Evolutionary conservation across 83 land plant species (phyloP).

Genomic region (Diphasiastrum complanatum): DNA sequence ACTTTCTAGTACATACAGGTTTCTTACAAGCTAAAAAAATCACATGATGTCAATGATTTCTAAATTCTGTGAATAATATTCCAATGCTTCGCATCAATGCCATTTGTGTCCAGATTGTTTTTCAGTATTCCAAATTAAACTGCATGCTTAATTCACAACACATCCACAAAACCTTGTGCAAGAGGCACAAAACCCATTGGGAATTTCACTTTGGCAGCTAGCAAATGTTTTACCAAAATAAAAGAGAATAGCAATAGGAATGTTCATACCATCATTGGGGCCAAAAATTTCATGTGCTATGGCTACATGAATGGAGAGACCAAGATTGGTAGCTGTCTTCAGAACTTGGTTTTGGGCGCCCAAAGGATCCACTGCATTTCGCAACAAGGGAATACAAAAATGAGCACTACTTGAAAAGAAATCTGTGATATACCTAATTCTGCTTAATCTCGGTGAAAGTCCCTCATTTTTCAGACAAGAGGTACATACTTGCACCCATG

Average conservation of each 20-base stretch:
- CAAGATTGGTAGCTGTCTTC: slow-evolving; percentile 47
- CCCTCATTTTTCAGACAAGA: no score
- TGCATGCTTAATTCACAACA: no score
- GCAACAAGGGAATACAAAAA: background rate
- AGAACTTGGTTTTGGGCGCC: slow-evolving; percentile 77
- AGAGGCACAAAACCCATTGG: no score
- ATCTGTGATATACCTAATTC: background rate
- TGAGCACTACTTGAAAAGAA: background rate
- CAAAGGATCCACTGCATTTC: slow-evolving; percentile 64
- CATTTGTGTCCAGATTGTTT: no score
- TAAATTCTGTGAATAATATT: no score
- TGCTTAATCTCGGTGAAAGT: background rate
- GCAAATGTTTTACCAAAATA: background rate
- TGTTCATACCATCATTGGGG: background rate
- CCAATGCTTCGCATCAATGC: no score
- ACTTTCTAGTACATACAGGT: no score
- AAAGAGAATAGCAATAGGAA: background rate
- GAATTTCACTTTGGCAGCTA: background rate
- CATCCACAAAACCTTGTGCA: no score
- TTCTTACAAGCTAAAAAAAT: no score
- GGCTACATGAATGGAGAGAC: slow-evolving; percentile 52
- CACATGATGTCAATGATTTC: no score
- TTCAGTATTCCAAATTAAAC: no score
- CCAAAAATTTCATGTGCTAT: slow-evolving; percentile 52
- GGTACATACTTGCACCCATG: slow-evolving; percentile 81